Evolutionary conservation across 2,329 filamentous ascomycete species (phyloP), one percentile per base, ranked within the genome.

Genomic region (Fusarium humuli): DNA sequence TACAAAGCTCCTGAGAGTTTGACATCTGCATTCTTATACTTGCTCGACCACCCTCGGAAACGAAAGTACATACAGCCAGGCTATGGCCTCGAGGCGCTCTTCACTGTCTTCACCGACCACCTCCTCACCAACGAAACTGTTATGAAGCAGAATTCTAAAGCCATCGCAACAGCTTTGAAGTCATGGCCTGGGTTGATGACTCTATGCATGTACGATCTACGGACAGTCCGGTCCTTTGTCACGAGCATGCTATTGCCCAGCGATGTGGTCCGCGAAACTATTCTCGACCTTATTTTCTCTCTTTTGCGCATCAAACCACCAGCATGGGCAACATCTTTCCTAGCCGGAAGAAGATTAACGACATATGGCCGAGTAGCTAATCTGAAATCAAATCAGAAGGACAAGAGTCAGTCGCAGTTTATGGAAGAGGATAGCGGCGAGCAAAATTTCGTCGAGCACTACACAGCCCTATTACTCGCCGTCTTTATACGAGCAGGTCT

Each of bases 311-410:
- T 99, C 77, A 98, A 98, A 48, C 94, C 62, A 90, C 96, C 45
- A 91, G 94, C 11, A 6, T 99, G 96, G 96, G 97, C 96, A 10
- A 94, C 94, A 0, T 97, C 95, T 1, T 99, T 97, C 78, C 87
- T 99, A 48, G 96, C 97, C 37, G 97, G 96, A 10, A 89, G 96
- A 70, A 87, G 97, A 64, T 84, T 99, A 48, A 99, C 97, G 1
- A 99, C 96, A 0, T 99, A 99, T 78, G 95, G 94, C n/a, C 88
- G 97, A 74, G 94, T 98, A 40, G 90, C 94, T 10, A 96, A 94
- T 65, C 83, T 98, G 54, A 94, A 93, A 71, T 85, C 90, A 29
- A 80, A 81, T 10, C 78, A 77, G 16, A 87, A 86, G 65, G 81
- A 82, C 23, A 78, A 84, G 46, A 83, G 86, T 23, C 77, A 83